Evolutionary conservation across 1,139 yeast genomes (phyloP).

Genomic region (Taiozyma sp.): DNA sequence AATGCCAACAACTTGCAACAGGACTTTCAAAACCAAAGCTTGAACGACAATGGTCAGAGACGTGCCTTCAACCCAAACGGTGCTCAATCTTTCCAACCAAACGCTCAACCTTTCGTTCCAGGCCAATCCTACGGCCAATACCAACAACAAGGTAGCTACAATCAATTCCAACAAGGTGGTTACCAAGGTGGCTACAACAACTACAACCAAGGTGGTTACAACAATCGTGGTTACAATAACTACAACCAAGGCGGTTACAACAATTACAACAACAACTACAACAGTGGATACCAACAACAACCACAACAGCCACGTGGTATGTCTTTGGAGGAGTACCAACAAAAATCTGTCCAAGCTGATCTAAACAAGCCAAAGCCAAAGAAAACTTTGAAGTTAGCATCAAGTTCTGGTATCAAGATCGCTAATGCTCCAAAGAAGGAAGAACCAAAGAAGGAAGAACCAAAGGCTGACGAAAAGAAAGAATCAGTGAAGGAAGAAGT

Average conservation of each 20-base stretch:
- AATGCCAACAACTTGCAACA: slow-evolving; percentile 51
- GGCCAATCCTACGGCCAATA: slow-evolving; percentile 13
- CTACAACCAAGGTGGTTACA: slow-evolving; percentile 17
- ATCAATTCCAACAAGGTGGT: slow-evolving; percentile 13
- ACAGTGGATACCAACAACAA: slow-evolving; percentile 14
- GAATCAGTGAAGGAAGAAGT: slow-evolving; percentile 23
- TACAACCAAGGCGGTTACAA: slow-evolving; percentile 23
- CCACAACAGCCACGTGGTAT: slow-evolving; percentile 50
- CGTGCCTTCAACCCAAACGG: slow-evolving; percentile 21
- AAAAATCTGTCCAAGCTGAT: slow-evolving; percentile 30
- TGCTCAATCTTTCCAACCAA: slow-evolving; percentile 21
- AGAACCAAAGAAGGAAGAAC: slow-evolving; percentile 29
- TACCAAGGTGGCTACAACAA: slow-evolving; percentile 28
- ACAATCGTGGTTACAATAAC: slow-evolving; percentile 18
- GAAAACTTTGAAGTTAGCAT: slow-evolving; percentile 58
- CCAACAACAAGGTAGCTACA: slow-evolving; percentile 8
- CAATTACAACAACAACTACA: slow-evolving; percentile 13
- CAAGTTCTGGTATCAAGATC: slow-evolving; percentile 63
- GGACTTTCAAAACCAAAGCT: slow-evolving; percentile 47
- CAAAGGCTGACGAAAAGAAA: slow-evolving; percentile 11
- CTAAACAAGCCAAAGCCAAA: slow-evolving; percentile 43
- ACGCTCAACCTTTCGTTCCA: slow-evolving; percentile 21
- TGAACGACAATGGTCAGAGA: slow-evolving; percentile 16
- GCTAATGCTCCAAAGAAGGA: slow-evolving; percentile 51
- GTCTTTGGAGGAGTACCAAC: slow-evolving; percentile 86